Evolutionary conservation across 2,329 filamentous ascomycete genomes (phyloP).

Genomic region (Trichoderma breve): DNA sequence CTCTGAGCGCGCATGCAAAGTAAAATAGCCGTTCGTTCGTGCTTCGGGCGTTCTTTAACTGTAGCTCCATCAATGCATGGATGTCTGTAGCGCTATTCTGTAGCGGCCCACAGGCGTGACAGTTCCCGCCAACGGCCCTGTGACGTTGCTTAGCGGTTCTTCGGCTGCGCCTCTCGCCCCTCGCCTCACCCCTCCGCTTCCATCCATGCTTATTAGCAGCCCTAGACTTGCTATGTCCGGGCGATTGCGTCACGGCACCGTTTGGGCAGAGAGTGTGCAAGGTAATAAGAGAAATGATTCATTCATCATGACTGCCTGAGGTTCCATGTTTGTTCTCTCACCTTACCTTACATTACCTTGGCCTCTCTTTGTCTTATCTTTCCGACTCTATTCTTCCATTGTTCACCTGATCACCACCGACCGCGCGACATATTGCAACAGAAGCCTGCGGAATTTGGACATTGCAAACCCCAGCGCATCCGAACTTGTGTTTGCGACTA

Average conservation of each 20-base stretch:
- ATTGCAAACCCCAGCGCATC: background rate
- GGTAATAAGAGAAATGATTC: background rate
- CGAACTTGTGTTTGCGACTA: background rate
- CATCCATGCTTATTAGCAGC: background rate
- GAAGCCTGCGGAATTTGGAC: background rate
- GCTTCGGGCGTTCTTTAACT: background rate
- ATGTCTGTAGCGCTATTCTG: background rate
- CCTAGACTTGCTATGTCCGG: constrained; percentile 2
- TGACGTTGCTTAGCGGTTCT: constrained; percentile 13
- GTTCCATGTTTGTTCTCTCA: background rate
- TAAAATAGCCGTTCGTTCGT: constrained; percentile 2
- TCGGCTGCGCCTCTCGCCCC: constrained; percentile 13
- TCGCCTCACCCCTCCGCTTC: background rate
- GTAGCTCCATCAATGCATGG: background rate
- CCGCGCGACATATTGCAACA: background rate
- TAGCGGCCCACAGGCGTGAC: background rate
- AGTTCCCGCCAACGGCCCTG: constrained; percentile 5
- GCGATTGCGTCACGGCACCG: constrained; percentile 22
- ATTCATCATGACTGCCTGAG: background rate
- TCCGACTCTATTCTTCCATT: background rate
- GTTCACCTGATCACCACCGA: background rate
- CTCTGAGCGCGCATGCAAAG: background rate
- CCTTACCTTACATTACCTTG: background rate
- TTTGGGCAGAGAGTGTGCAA: background rate
- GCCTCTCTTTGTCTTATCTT: background rate